These are phyloP conservation scores for Canna indica DNA, from an alignment of 176 grass and related monocot species.

Conservation along the genomic window DNA sequence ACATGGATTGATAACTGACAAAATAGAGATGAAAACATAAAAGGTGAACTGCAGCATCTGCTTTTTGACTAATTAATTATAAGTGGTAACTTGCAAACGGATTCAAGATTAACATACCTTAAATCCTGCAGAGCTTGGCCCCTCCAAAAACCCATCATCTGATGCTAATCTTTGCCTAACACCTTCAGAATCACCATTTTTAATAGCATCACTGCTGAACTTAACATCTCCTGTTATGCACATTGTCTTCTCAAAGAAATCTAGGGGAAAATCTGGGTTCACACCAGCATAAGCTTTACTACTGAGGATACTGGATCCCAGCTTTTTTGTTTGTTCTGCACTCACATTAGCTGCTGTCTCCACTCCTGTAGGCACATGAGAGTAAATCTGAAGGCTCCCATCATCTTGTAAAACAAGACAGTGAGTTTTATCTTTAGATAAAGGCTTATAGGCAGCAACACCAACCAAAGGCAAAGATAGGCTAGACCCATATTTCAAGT, in stretches of 20 bases:
- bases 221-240: slow-evolving; percentile 80
- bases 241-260: slow-evolving; percentile 88
- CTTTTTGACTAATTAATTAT: neutral
- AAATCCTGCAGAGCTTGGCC: slow-evolving; percentile 58
- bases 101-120: slow-evolving; percentile 48
- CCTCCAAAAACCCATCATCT: slow-evolving; percentile 86
- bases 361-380: slow-evolving; percentile 52
- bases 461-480: slow-evolving; percentile 70
- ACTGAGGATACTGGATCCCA: slow-evolving; percentile 68
- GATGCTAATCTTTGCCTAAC: slow-evolving; percentile 79
- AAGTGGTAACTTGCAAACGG: slow-evolving; percentile 1
- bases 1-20: neutral
- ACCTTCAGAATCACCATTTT: slow-evolving; percentile 75
- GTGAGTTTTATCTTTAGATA: slow-evolving; percentile 91
- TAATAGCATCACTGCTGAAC: slow-evolving; percentile 65
- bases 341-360: slow-evolving; percentile 33
- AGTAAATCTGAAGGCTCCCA: slow-evolving; percentile 94
- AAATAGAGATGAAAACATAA: neutral
- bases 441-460: slow-evolving; percentile 85
- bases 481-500: slow-evolving; percentile 59
- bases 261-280: slow-evolving; percentile 81
- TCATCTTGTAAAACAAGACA: slow-evolving; percentile 96
- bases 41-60: neutral
- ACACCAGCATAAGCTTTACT: slow-evolving; percentile 54
- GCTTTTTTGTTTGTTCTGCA: slow-evolving; percentile 80